Base-by-base conservation (phyloP, 192 early-diverging fungal genomes). In the Gaertneriomyces sp. region DNA sequence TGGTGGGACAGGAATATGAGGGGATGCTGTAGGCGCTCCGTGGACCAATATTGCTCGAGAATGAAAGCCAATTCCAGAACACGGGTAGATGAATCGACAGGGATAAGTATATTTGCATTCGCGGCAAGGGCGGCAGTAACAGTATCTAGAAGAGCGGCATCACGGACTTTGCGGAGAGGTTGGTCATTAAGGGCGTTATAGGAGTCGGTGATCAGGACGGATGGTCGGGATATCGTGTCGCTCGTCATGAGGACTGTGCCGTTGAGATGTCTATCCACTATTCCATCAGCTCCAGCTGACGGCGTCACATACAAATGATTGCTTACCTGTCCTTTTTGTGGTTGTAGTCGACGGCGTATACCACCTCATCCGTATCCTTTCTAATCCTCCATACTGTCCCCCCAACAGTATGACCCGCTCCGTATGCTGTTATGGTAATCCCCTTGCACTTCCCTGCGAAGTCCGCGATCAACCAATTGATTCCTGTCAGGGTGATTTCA, bases 271-370 rank as follows among this genome's bases (percentile, higher is more conserved):
- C 89, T 91, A 55, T 20, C 65, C 61, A 50, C 49, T 44, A 33
- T 33, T 33, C 25, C 25, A 33, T 33, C 25, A 33, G 19, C 14
- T 12, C 45, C 16, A 55, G 58, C 44, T 10, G 7, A 53, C 17
- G 53, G 59, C 61, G 67, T 25, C 55, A 33, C 12, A 58, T 45
- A 55, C 46, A 50, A 54, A 71, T 51, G 51, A 53, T 42, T 64
- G 43, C 75, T 54, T 88, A 93, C 88, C 81, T 76, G 72, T 98
- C 96, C 61, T 90, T 91, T 45, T 86, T 82, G 70, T 97, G 93
- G 72, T 97, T 99, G 70, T 88, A 97, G 73, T 99, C 93, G 42
- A 97, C 91, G 1, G 95, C 93, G 68, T 99, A 99, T 5, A 97
- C 78, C 58, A 99, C 90, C 7, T 90, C 86, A 66, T 98, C 94